These are phyloP conservation scores for Bipolaris gigantea DNA, from an alignment of 2,329 filamentous ascomycete species.

Conservation along the genomic window DNA sequence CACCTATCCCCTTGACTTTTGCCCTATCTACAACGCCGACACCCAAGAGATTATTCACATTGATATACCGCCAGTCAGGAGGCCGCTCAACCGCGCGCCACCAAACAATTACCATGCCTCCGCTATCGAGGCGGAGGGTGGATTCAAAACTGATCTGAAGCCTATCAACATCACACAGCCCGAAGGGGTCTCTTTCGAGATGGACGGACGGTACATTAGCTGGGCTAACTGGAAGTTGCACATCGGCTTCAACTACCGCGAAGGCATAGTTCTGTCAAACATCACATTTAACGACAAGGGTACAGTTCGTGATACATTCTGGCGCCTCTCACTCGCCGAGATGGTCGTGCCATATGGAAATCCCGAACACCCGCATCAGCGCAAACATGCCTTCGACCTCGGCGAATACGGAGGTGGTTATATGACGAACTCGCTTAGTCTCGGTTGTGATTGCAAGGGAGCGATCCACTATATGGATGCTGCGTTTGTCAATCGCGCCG, in stretches of 20 bases:
- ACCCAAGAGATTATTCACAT: slow-evolving; percentile 79
- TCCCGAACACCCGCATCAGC: slow-evolving; percentile 76
- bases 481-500: slow-evolving; percentile 76
- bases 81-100: slow-evolving; percentile 70
- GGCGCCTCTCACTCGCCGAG: slow-evolving; percentile 83
- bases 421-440: slow-evolving; percentile 75
- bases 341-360: slow-evolving; percentile 94
- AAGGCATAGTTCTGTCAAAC: slow-evolving; percentile 88
- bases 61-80: slow-evolving; percentile 75
- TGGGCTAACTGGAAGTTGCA: slow-evolving; percentile 97
- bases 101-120: slow-evolving; percentile 80
- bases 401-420: slow-evolving; percentile 82
- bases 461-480: slow-evolving; percentile 91
- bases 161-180: slow-evolving; percentile 86
- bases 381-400: slow-evolving; percentile 80
- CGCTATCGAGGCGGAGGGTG: slow-evolving; percentile 71
- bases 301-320: slow-evolving; percentile 76
- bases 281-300: slow-evolving; percentile 87
- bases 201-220: slow-evolving; percentile 72
- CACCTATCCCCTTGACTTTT: slow-evolving; percentile 89
- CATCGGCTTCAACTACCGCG: slow-evolving; percentile 91
- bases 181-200: slow-evolving; percentile 82
- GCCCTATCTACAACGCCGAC: slow-evolving; percentile 84
- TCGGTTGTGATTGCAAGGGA: slow-evolving; percentile 86
- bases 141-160: slow-evolving; percentile 78